Conservation (phyloP, 768 basidiomycete genomes). For the Mycena alexandri region DNA sequence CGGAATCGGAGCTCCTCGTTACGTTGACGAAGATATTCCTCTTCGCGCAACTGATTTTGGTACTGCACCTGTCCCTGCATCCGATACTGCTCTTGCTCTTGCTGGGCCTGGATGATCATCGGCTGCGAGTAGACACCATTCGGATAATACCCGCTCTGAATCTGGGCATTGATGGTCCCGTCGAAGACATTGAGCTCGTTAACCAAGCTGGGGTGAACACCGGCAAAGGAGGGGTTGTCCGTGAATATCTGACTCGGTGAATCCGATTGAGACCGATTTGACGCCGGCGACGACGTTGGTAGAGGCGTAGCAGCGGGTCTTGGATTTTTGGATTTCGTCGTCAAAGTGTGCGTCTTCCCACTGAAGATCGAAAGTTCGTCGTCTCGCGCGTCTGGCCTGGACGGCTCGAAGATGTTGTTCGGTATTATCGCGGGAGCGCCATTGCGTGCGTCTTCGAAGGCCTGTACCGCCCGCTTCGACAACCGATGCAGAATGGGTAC, state of each 20-base stretch:
- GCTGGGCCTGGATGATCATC: conserved; percentile 41
- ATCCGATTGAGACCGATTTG: conserved; percentile 46
- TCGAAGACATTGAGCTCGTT: conserved; percentile 70
- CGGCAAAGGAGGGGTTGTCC: conserved; percentile 57
- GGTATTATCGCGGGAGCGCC: conserved; percentile 60
- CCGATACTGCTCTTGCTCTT: conserved; percentile 42
- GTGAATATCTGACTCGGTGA: conserved; percentile 49
- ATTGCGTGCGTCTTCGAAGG: conserved; percentile 61
- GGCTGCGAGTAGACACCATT: conserved; percentile 51
- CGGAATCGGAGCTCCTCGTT: conserved; percentile 38
- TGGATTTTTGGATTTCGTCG: conserved; percentile 55
- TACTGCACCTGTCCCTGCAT: conserved; percentile 43
- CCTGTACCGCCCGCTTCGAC: conserved; percentile 69
- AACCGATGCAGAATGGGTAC: conserved; percentile 75
- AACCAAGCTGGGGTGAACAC: conserved; percentile 68
- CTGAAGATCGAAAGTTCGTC: conserved; percentile 84
- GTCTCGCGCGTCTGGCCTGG: conserved; percentile 58
- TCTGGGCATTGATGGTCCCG: conserved; percentile 63
- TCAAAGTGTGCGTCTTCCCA: conserved; percentile 77
- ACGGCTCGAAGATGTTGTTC: conserved; percentile 72
- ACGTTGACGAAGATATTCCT: conserved; percentile 44
- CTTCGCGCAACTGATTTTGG: conserved; percentile 45
- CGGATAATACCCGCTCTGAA: conserved; percentile 58
- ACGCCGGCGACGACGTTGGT: conserved; percentile 31
- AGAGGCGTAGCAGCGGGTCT: conserved; percentile 20